Evolutionary conservation across 257 asterid species (phyloP).

Genomic region (Gentiana dahurica): DNA sequence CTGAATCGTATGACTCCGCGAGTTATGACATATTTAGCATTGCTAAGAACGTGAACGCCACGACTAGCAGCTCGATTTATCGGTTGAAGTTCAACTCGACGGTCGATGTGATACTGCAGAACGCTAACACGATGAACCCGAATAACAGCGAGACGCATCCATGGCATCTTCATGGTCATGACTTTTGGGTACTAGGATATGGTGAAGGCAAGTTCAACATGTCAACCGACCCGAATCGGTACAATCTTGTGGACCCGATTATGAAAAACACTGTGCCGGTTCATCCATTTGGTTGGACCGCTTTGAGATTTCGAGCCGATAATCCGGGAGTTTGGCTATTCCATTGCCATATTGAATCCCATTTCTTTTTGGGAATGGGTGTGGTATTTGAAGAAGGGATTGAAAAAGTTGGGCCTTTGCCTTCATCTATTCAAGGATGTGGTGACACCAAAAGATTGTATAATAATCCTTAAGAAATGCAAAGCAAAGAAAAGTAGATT

Average conservation of each 20-base stretch:
- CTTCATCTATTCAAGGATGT: conserved; percentile 80
- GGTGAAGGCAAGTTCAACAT: conserved; percentile 58
- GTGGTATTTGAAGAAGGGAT: conserved; percentile 79
- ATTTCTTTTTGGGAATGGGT: conserved; percentile 94
- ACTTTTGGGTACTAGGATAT: conserved; percentile 85
- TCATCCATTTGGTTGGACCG: conserved; percentile 94
- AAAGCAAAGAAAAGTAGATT: no score
- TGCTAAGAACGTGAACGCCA: conserved; percentile 39
- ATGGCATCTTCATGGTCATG: conserved; percentile 97
- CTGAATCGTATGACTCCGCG: conserved; percentile 35
- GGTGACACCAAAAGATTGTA: conserved; percentile 40
- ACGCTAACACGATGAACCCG: conserved; percentile 52
- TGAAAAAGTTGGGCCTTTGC: conserved; percentile 58
- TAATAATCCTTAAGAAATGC: no score
- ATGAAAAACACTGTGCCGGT: conserved; percentile 84
- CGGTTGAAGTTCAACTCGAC: conserved; percentile 53
- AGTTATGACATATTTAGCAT: conserved; percentile 34
- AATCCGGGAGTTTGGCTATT: conserved; percentile 96
- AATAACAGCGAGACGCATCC: conserved; percentile 92
- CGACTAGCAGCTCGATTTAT: conserved; percentile 42
- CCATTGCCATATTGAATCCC: conserved; percentile 95
- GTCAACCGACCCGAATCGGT: conserved; percentile 33
- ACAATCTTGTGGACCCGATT: conserved; percentile 63
- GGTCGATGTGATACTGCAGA: conserved; percentile 68
- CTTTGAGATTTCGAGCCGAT: conserved; percentile 69